These are phyloP conservation scores for Mycosphaerelloides madeirae DNA, from an alignment of 2,329 filamentous ascomycete species.

Conservation along the genomic window DNA sequence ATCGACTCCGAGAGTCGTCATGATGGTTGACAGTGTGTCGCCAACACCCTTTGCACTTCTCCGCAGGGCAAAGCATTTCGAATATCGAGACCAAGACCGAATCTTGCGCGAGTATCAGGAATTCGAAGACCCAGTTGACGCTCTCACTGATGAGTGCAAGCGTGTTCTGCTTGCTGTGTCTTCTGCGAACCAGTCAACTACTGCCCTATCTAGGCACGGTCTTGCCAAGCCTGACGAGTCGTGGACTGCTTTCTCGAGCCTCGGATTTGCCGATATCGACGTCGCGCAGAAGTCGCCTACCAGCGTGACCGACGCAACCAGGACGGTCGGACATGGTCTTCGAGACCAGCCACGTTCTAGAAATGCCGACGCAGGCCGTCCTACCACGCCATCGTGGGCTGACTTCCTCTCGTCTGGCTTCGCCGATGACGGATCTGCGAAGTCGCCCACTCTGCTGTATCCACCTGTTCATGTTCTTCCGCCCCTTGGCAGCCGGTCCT, in stretches of 20 bases:
- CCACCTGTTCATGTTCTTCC: constrained; percentile 89
- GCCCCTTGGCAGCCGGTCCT: constrained; percentile 52
- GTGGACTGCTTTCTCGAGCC: constrained; percentile 94
- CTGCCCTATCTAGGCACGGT: constrained; percentile 41
- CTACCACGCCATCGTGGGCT: constrained; percentile 96
- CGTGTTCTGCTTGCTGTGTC: constrained; percentile 87
- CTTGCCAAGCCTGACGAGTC: constrained; percentile 65
- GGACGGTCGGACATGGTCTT: constrained; percentile 45
- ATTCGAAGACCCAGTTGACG: constrained; percentile 81
- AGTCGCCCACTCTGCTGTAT: constrained; percentile 57
- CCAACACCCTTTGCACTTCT: constrained; percentile 89
- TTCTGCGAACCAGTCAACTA: constrained; percentile 78
- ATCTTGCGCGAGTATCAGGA: constrained; percentile 81
- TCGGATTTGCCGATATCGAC: constrained; percentile 77
- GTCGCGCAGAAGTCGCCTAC: constrained; percentile 16
- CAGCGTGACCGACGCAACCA: constrained; percentile 20
- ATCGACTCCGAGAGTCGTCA: constrained; percentile 81
- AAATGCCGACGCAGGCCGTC: constrained; percentile 64
- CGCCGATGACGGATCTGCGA: constrained; percentile 63
- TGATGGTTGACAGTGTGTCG: constrained; percentile 94
- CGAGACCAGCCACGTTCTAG: constrained; percentile 64
- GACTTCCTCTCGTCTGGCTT: constrained; percentile 96
- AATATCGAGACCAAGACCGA: constrained; percentile 83
- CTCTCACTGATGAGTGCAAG: constrained; percentile 88
- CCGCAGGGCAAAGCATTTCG: constrained; percentile 86